These are phyloP conservation scores for Clitopilus hobsonii DNA, from an alignment of 768 basidiomycete genomes.

Conservation along the genomic window DNA sequence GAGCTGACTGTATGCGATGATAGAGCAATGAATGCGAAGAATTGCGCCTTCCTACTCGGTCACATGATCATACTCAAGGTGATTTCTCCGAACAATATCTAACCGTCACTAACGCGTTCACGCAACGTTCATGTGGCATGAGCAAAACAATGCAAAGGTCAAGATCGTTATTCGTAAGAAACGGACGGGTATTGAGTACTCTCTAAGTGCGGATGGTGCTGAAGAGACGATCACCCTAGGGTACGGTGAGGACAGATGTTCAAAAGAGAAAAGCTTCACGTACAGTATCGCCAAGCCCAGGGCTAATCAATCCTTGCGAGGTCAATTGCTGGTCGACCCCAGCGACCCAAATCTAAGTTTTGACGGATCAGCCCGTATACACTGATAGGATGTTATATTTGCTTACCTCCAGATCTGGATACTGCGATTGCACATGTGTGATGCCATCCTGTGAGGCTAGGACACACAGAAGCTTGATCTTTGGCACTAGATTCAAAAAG, in stretches of 20 bases:
- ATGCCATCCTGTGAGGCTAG: slow-evolving; percentile 78
- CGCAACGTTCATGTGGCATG: no score
- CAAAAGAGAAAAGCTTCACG: slow-evolving; percentile 22
- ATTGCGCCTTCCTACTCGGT: slow-evolving; percentile 35
- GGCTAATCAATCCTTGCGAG: slow-evolving; percentile 72
- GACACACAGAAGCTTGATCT: slow-evolving; percentile 79
- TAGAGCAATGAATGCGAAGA: slow-evolving; percentile 35
- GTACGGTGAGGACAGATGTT: background rate
- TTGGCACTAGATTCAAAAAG: slow-evolving; percentile 37
- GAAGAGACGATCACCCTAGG: slow-evolving; percentile 84
- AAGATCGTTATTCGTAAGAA: background rate
- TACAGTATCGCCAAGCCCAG: slow-evolving; percentile 88
- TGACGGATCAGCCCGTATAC: background rate
- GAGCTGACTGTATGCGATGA: slow-evolving; percentile 10
- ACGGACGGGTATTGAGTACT: background rate
- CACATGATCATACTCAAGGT: slow-evolving; percentile 4
- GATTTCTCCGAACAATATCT: no score
- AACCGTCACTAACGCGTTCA: no score
- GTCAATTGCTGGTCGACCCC: slow-evolving; percentile 76
- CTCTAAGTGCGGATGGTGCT: slow-evolving; percentile 54
- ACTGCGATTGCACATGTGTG: slow-evolving; percentile 52
- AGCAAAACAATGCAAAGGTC: background rate
- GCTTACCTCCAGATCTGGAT: slow-evolving; percentile 80
- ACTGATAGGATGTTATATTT: background rate
- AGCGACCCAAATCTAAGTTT: slow-evolving; percentile 80